Conservation (phyloP, 73 alveolate genomes). For the Stentor roeselii region DNA sequence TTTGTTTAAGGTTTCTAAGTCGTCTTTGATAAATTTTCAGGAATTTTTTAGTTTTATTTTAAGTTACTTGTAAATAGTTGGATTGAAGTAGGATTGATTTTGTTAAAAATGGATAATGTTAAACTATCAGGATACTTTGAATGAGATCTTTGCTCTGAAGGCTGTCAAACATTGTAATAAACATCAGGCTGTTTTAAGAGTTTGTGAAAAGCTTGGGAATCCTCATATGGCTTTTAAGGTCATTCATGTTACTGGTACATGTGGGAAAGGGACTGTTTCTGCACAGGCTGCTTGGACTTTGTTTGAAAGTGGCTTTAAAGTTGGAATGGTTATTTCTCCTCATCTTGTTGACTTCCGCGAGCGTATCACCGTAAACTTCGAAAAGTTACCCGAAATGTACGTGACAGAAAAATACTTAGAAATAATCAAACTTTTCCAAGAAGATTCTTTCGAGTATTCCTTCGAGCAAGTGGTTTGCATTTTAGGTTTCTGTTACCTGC, state of each 20-base stretch:
- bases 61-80: no score
- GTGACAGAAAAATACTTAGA: slow-evolving; percentile 34
- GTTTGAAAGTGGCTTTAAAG: slow-evolving; percentile 47
- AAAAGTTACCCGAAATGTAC: slow-evolving; percentile 57
- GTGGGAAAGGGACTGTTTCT: slow-evolving; percentile 86
- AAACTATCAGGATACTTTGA: background rate
- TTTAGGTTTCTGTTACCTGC: slow-evolving; percentile 57
- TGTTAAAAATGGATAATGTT: no score
- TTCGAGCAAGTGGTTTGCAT: slow-evolving; percentile 47
- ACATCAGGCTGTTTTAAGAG: background rate
- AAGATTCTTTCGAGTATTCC: slow-evolving; percentile 36
- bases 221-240: slow-evolving; percentile 37
- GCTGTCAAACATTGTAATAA: background rate
- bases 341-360: slow-evolving; percentile 74
- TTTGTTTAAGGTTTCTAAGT: no score
- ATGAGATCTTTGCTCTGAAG: background rate
- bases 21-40: background rate
- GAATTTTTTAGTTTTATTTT: background rate
- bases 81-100: no score
- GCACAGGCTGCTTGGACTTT: slow-evolving; percentile 55
- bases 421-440: slow-evolving; percentile 37
- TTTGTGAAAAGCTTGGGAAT: slow-evolving; percentile 38
- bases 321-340: slow-evolving; percentile 81
- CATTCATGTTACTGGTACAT: slow-evolving; percentile 85
- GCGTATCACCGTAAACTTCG: slow-evolving; percentile 52